Percentiles rank a stretch among this genome's conserved stretches.
Evolutionary conservation across 306 rosid genomes (phyloP).

Genomic region (Vigna mungo): DNA sequence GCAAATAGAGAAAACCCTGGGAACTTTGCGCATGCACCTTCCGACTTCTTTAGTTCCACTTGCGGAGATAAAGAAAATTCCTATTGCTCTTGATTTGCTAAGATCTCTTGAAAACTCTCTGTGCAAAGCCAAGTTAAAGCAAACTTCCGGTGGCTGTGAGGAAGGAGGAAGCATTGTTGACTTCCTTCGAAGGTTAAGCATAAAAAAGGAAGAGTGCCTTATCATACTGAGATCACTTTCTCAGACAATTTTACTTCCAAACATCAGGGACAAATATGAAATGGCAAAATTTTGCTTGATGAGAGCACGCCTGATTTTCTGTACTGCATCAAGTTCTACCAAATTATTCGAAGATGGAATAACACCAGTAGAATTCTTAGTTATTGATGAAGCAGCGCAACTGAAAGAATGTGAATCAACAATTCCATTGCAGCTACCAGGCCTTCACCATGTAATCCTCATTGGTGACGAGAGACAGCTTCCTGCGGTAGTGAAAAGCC

Average conservation of each 20-base stretch:
- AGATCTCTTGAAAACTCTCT: conserved; percentile 30
- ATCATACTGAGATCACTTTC: conserved; percentile 40
- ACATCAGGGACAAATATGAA: not conserved
- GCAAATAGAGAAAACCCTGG: conserved; percentile 24
- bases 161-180: conserved; percentile 3
- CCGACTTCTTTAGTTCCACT: conserved; percentile 58
- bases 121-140: conserved; percentile 14
- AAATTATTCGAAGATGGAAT: conserved; percentile 36
- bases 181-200: conserved; percentile 18
- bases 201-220: conserved; percentile 22
- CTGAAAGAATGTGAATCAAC: conserved; percentile 68
- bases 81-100: conserved; percentile 42
- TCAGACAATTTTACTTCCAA: conserved; percentile 31
- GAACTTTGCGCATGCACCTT: conserved; percentile 50
- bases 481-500: conserved; percentile 63
- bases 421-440: conserved; percentile 59
- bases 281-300: conserved; percentile 49
- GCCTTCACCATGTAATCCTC: conserved; percentile 51
- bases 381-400: conserved; percentile 69
- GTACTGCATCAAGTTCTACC: conserved; percentile 58
- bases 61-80: conserved; percentile 40
- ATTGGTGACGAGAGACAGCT: conserved; percentile 66
- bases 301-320: conserved; percentile 57
- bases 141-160: not conserved
- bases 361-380: conserved; percentile 44